Evolutionary conservation across 78 protist genomes (phyloP).

Genomic region (Dictyostelium purpureum): DNA sequence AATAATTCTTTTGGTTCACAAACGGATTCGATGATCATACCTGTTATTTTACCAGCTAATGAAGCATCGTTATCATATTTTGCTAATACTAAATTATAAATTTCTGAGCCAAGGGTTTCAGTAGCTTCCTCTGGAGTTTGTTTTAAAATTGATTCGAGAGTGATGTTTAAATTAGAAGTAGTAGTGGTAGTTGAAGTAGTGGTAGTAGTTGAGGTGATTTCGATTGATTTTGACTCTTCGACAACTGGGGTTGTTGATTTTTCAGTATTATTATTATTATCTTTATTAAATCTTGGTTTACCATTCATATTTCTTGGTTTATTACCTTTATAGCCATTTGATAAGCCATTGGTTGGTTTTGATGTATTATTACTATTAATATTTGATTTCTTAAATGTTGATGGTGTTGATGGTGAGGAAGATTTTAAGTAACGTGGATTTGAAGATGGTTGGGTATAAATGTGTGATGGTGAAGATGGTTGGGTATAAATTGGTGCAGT

Average conservation of each 20-base stretch:
- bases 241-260: constrained; percentile 1
- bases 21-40: constrained; percentile 28
- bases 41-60: constrained; percentile 43
- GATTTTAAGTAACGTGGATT: background rate
- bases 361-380: background rate
- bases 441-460: background rate
- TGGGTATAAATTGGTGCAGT: background rate
- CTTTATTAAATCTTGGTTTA: constrained; percentile 33
- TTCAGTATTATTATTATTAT: background rate
- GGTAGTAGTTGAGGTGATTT: background rate
- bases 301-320: background rate
- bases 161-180: background rate
- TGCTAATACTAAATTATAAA: constrained; percentile 12
- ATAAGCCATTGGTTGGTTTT: too few species aligned
- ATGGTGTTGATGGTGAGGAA: background rate
- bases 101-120: constrained; percentile 28
- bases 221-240: background rate
- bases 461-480: background rate
- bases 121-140: constrained; percentile 30
- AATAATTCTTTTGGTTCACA: constrained; percentile 23
- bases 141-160: background rate
- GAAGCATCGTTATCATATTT: background rate
- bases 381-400: background rate
- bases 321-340: background rate
- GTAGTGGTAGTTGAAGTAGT: background rate